Conservation (phyloP, 805 yeast species). For the Tetrapisispora taiwanensis region DNA sequence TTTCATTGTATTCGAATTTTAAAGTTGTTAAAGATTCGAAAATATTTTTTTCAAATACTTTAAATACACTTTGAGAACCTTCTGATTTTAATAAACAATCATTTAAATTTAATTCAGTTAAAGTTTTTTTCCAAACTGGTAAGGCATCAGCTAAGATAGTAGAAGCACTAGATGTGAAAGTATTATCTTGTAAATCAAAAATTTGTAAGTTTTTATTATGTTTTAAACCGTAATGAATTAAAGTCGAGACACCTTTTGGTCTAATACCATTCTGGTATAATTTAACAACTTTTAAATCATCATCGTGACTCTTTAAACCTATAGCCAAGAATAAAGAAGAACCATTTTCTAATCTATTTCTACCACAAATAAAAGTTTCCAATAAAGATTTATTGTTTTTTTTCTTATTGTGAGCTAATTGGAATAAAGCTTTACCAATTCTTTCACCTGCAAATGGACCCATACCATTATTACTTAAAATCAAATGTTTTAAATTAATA, state of each 20-base stretch:
- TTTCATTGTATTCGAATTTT: slow-evolving; percentile 82
- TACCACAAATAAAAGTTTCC: slow-evolving; percentile 88
- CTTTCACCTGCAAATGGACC: slow-evolving; percentile 97
- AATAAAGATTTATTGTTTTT: slow-evolving; percentile 39
- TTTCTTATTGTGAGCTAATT: slow-evolving; percentile 56
- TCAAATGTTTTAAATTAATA: slow-evolving; percentile 71
- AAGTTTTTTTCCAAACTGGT: slow-evolving; percentile 46
- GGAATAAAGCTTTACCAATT: slow-evolving; percentile 76
- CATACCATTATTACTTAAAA: slow-evolving; percentile 90
- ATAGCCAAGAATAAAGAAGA: slow-evolving; percentile 76
- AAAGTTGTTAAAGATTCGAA: slow-evolving; percentile 42
- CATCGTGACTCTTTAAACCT: slow-evolving; percentile 72
- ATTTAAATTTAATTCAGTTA: slow-evolving; percentile 73
- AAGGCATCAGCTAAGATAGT: slow-evolving; percentile 52
- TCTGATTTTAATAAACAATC: slow-evolving; percentile 77
- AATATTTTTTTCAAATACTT: slow-evolving; percentile 37
- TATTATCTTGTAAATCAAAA: slow-evolving; percentile 89
- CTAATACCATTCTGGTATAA: slow-evolving; percentile 96
- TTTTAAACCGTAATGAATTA: slow-evolving; percentile 63
- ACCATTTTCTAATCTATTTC: slow-evolving; percentile 95
- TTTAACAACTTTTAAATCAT: slow-evolving; percentile 55
- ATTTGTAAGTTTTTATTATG: slow-evolving; percentile 49
- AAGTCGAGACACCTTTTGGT: slow-evolving; percentile 76
- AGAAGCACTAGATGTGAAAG: slow-evolving; percentile 68
- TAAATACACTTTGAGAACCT: slow-evolving; percentile 54